Percentiles rank a stretch among this genome's conserved stretches.
phyloP scores from a whole-genome alignment of 345 rosid species.

The Boechera retrofracta region DNA sequence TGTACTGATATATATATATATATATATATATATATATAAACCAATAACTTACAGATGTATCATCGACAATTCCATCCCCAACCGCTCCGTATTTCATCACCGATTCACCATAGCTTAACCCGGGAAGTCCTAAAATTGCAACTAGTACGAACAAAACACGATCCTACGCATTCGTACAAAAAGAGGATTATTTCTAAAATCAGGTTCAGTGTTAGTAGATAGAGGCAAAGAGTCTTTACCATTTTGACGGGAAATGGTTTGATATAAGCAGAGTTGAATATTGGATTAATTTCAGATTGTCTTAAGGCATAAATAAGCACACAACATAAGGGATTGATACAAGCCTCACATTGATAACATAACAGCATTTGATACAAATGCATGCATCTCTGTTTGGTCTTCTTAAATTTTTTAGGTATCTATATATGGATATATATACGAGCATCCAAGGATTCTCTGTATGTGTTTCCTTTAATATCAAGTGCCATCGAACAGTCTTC shows the following conservation, averaged over 20 bases:
- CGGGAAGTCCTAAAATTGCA: slow-evolving; percentile 3
- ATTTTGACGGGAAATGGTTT: slow-evolving; percentile 8
- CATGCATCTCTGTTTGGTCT: slow-evolving; percentile 12
- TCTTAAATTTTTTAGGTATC: background rate
- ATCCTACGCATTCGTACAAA: slow-evolving; percentile 19
- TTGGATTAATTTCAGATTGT: background rate
- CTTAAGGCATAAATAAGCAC: background rate
- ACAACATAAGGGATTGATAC: slow-evolving; percentile 13
- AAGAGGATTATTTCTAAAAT: slow-evolving; percentile 3
- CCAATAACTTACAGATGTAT: slow-evolving; percentile 36
- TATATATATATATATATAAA: background rate
- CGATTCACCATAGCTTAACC: slow-evolving; percentile 31
- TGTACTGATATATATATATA: background rate
- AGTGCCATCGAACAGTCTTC: background rate
- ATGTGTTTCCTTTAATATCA: slow-evolving; percentile 7
- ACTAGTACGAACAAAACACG: background rate
- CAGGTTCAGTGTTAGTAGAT: background rate
- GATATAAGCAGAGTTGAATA: background rate
- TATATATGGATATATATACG: background rate
- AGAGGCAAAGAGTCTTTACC: slow-evolving; percentile 11
- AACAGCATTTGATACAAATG: slow-evolving; percentile 9
- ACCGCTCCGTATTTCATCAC: slow-evolving; percentile 43
- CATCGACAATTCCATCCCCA: slow-evolving; percentile 38
- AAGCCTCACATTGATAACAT: slow-evolving; percentile 1
- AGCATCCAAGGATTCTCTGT: slow-evolving; percentile 9